A percentile compares a stretch with the other conserved stretches of the same genome.
phyloP scores from a whole-genome alignment of 2,329 filamentous ascomycete genomes.

The Dactylonectria estremocensis region DNA sequence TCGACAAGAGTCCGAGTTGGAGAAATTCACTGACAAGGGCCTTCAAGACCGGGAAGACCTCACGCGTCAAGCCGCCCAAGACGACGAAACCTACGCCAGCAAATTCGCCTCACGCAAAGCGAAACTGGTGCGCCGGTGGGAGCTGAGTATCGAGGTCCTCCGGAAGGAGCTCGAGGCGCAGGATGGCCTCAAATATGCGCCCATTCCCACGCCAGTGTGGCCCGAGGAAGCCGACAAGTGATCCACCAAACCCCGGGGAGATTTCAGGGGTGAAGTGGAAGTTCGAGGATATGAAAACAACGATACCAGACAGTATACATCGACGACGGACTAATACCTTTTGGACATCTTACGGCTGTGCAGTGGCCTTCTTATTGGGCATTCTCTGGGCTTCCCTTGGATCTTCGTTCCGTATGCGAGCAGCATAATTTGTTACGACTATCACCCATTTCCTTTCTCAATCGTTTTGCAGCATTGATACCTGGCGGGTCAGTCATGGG shows the following conservation, averaged over 20 bases:
- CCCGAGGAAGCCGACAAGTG: conserved; percentile 37
- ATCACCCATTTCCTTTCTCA: conserved; percentile 20
- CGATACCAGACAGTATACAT: conserved; percentile 13
- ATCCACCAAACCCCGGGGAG: not conserved
- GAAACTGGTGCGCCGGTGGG: conserved; percentile 66
- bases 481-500: conserved; percentile 41
- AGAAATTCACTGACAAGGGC: conserved; percentile 61
- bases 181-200: conserved; percentile 60
- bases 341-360: conserved; percentile 18
- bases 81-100: conserved; percentile 64
- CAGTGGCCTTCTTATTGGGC: conserved; percentile 6
- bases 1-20: conserved; percentile 68
- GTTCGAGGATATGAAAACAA: not conserved
- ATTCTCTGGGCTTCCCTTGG: conserved; percentile 12
- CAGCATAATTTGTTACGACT: conserved; percentile 21
- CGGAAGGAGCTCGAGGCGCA: conserved; percentile 66
- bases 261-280: not conserved
- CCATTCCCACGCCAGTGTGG: conserved; percentile 53
- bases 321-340: conserved; percentile 25
- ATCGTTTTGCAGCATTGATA: conserved; percentile 44
- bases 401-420: not conserved
- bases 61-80: conserved; percentile 62
- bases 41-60: conserved; percentile 65
- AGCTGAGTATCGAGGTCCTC: conserved; percentile 66
- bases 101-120: conserved; percentile 63